Conservation (phyloP, 2,329 filamentous ascomycete genomes). For the Cladosporium sp. region DNA sequence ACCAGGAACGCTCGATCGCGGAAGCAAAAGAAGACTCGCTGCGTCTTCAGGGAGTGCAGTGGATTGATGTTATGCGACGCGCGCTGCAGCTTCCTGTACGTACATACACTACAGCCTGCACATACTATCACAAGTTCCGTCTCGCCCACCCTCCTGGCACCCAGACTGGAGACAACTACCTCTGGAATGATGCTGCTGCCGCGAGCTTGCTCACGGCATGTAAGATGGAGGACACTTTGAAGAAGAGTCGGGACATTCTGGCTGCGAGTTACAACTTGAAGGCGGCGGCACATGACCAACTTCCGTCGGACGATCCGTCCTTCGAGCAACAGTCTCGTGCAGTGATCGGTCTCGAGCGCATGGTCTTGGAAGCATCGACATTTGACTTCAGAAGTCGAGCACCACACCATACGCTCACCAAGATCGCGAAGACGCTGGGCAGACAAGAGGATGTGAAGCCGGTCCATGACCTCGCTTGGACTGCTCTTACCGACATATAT, state of each 20-base stretch:
- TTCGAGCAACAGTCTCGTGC: conserved; percentile 78
- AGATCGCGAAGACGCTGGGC: conserved; percentile 53
- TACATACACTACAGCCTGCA: conserved; percentile 87
- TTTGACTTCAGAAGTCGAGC: conserved; percentile 93
- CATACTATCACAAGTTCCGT: conserved; percentile 92
- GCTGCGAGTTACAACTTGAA: conserved; percentile 88
- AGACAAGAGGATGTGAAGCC: conserved; percentile 49
- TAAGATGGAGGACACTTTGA: conserved; percentile 97
- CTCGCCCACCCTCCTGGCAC: conserved; percentile 64
- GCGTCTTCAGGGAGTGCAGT: conserved; percentile 80
- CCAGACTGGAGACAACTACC: conserved; percentile 70
- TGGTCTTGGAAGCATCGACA: conserved; percentile 87
- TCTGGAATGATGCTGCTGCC: conserved; percentile 77
- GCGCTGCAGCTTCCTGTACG: conserved; percentile 82
- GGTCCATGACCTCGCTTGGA: conserved; percentile 59
- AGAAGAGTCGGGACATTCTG: conserved; percentile 91
- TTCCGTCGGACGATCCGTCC: conserved; percentile 77
- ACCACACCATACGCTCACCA: conserved; percentile 81
- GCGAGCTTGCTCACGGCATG: conserved; percentile 89
- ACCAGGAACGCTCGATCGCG: conserved; percentile 56
- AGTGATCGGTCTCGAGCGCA: conserved; percentile 84
- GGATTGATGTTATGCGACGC: conserved; percentile 82
- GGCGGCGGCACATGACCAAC: conserved; percentile 63
- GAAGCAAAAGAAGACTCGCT: conserved; percentile 73
- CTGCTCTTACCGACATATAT: conserved; percentile 85